Base-by-base conservation (phyloP, 106 monocot species). In the Triglochin maritima region DNA sequence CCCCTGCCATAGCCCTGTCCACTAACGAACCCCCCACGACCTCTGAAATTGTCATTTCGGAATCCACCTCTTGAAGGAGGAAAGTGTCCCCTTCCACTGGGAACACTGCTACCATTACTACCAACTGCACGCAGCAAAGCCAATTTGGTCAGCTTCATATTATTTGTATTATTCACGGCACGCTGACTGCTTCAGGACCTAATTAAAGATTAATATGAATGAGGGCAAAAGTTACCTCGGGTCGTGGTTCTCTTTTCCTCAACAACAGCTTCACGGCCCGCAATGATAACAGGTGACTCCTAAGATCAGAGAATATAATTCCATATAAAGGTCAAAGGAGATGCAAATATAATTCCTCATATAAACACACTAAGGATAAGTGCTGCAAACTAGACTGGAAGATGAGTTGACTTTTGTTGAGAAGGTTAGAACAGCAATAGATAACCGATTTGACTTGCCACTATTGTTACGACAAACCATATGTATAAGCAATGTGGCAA, bases 231-330 rank as follows among this genome's bases (percentile, higher is more conserved):
- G 57, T 64, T 81, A 44, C 82, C 82, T 74, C 82, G 77, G 7
- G 82, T 78, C 44, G 70, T 73, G 9, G 82, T 78, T 57, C 73
- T 74, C 70, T 87, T 87, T 68, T 80, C 83, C 72, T 87, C 83
- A 44, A 87, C 63, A 57, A 60, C 64, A 9, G 67, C 74, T 66
- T 53, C 60, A 46, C 64, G 72, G 2, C 74, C 69, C 0, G 56
- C 72, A 47, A 87, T 75, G 12, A 5, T 43, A 16, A 87, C 51
- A 3, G 78, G 80, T 54, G 78, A 75, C 9, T 80, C 87, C 87
- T 87, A 51, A 41, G 61, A 78, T 55, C 48, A 13, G 15, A 64
- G n/a, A 11, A 64, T 8, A 69, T 14, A 59, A 59, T 5, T 9
- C 10, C 5, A 14, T 11, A 2, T 59, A 59, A 13, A 6, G 59